phyloP scores from a whole-genome alignment of 345 rosid species.

The Salix udensis region DNA sequence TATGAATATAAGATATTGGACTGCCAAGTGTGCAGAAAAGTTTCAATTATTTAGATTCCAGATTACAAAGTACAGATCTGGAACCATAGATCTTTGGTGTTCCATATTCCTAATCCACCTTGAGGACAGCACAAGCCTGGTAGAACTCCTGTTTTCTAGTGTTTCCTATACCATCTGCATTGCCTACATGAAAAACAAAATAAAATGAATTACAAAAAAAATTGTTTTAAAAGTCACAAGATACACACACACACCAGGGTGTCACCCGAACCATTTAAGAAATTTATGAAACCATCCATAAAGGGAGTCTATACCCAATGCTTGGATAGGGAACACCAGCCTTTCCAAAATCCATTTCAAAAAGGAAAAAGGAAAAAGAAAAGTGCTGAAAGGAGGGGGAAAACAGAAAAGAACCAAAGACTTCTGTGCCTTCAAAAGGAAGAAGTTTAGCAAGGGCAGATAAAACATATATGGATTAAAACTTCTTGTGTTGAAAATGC shows the following conservation, averaged over 20 bases:
- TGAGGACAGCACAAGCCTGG: slow-evolving; percentile 64
- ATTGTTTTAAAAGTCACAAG: not conserved
- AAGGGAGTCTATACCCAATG: not conserved
- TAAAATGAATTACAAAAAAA: not conserved
- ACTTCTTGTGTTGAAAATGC: not conserved
- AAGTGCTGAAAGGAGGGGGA: too few species aligned
- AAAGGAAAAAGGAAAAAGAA: not conserved
- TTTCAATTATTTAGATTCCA: not conserved
- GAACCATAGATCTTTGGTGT: not conserved
- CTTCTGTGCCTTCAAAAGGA: not conserved
- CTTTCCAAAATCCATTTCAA: not conserved
- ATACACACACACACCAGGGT: not conserved
- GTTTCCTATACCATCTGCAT: slow-evolving; percentile 78
- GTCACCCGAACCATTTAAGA: not conserved
- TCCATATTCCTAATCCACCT: slow-evolving; percentile 30
- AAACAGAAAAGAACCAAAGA: not conserved
- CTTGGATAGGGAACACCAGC: not conserved
- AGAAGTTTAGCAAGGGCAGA: not conserved
- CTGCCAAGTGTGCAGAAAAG: not conserved
- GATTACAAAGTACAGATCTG: not conserved
- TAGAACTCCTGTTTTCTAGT: slow-evolving; percentile 59
- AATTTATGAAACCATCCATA: not conserved
- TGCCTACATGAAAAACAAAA: slow-evolving; percentile 36
- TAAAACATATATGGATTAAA: not conserved
- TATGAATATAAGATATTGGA: not conserved